These are phyloP conservation scores for Cryptococcus sp. DNA, from an alignment of 1,284 basidiomycete species.

Conservation along the genomic window DNA sequence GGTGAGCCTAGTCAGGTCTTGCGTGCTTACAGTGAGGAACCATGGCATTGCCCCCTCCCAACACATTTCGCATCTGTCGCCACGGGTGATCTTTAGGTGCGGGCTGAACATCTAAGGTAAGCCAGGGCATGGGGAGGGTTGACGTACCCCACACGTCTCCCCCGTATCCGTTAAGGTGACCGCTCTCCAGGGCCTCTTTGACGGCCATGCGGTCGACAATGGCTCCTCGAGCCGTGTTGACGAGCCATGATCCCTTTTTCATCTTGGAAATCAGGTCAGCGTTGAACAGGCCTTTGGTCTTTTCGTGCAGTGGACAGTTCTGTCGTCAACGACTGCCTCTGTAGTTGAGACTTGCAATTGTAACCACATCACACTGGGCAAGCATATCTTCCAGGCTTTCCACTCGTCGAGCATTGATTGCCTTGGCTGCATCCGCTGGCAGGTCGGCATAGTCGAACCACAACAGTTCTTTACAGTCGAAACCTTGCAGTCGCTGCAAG, in stretches of 20 bases:
- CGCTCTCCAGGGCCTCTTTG: slow-evolving; percentile 67
- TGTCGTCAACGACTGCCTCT: slow-evolving; percentile 5
- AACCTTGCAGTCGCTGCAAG: slow-evolving; percentile 77
- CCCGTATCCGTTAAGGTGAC: slow-evolving; percentile 66
- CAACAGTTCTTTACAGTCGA: slow-evolving; percentile 84
- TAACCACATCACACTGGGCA: slow-evolving; percentile 51
- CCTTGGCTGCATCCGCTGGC: slow-evolving; percentile 66
- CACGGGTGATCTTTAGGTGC: slow-evolving; percentile 80
- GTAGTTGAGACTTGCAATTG: slow-evolving; percentile 24
- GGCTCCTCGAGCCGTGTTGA: slow-evolving; percentile 91
- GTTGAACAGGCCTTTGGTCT: slow-evolving; percentile 74
- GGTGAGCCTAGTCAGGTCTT: neutral
- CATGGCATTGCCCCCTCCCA: slow-evolving; percentile 44
- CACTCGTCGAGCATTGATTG: slow-evolving; percentile 68
- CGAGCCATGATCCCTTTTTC: slow-evolving; percentile 84
- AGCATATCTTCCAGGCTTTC: slow-evolving; percentile 82
- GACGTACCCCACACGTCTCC: slow-evolving; percentile 58
- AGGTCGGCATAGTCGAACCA: slow-evolving; percentile 89
- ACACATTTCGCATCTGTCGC: slow-evolving; percentile 73
- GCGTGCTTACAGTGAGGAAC: slow-evolving; percentile 56
- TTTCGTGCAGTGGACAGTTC: slow-evolving; percentile 88
- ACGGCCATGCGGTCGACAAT: slow-evolving; percentile 82
- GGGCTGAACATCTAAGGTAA: slow-evolving; percentile 61
- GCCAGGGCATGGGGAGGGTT: neutral
- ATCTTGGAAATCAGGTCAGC: slow-evolving; percentile 77